Evolutionary conservation across 1,139 yeast genomes (phyloP), one percentile per base, ranked within the genome.

Genomic region (Zygotorulaspora mrakii): DNA sequence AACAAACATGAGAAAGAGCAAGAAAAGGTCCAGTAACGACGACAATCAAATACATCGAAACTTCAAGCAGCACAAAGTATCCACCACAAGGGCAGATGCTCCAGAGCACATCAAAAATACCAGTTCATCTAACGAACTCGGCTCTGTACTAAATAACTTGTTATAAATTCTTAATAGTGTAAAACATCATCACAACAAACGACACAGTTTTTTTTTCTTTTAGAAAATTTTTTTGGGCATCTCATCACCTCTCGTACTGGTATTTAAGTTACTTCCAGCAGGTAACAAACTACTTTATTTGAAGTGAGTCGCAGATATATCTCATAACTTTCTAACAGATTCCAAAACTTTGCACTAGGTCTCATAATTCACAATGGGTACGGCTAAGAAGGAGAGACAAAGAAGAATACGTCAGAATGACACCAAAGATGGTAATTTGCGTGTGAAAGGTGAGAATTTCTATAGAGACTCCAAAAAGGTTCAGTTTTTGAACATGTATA

Each of bases 361-460:
- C n/a, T n/a, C n/a, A n/a, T n/a, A n/a, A n/a, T 6, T 20, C 22
- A 24, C 42, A 52, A 89, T 91, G 98, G 97, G 96, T 60, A 82
- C 88, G 27, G 89, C 78, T 47, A 91, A 91, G 74, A 91, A 87
- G 59, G 97, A 89, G 67, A 85, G 84, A 63, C 75, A 73, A 57
- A 82, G 97, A 71, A 77, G 96, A 62, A 73, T 73, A 48, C 82
- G 94, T 59, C 86, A 88, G 63, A 82, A 82, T 42, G 87, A 82
- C 57, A 73, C 80, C 56, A 76, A 86, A 60, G 95, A 84, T 64
- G 96, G 96, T 26, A 89, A 91, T 60, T 76, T 91, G 46, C 81
- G 95, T 48, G 94, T 87, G 39, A 91, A 91, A 65, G 98, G 98
- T 55, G 98, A 91, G 66, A 91, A 91, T 70, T 91, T 91, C 68